Evolutionary conservation across 208 protist species (phyloP).

Genomic region (Trypanosoma lewisi): DNA sequence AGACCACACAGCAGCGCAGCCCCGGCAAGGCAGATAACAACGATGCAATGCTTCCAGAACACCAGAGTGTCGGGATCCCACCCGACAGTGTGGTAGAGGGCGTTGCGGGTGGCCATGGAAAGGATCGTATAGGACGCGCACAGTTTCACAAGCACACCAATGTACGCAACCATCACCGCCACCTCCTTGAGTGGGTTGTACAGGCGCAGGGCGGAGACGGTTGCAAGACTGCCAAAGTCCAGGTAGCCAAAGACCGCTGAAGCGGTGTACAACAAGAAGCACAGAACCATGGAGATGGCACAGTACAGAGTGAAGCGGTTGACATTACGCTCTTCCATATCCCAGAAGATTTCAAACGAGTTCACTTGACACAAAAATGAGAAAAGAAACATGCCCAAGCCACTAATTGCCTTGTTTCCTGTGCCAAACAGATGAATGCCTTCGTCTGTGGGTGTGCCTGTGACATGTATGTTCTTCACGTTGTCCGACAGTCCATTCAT

Average conservation of each 20-base stretch:
- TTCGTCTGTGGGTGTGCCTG: too few relatives aligned
- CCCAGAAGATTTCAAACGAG: slow-evolving; percentile 35
- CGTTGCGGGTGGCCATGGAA: slow-evolving; percentile 58
- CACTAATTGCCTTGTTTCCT: slow-evolving; percentile 20
- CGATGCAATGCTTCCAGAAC: too few relatives aligned
- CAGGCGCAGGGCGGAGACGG: slow-evolving; percentile 52
- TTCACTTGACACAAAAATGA: slow-evolving; percentile 38
- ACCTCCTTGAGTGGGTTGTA: slow-evolving; percentile 59
- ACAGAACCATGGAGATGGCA: slow-evolving; percentile 43
- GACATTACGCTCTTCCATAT: slow-evolving; percentile 35
- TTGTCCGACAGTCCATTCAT: slow-evolving; percentile 32
- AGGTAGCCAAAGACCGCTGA: slow-evolving; percentile 62
- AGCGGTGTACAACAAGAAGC: slow-evolving; percentile 53
- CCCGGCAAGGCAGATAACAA: too few relatives aligned
- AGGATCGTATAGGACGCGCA: slow-evolving; percentile 55
- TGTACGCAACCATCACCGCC: slow-evolving; percentile 53
- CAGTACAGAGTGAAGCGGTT: slow-evolving; percentile 36
- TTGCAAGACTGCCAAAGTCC: slow-evolving; percentile 49
- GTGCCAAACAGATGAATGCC: slow-evolving; percentile 5
- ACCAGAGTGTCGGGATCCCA: slow-evolving; percentile 51
- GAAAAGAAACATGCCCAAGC: slow-evolving; percentile 35
- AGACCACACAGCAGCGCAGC: too few relatives aligned
- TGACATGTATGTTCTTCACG: not conserved
- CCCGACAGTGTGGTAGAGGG: slow-evolving; percentile 50
- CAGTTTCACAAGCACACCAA: slow-evolving; percentile 60